Percentiles rank a stretch among this genome's conserved stretches.
These are phyloP conservation scores for Phytophthora megakarya DNA, from an alignment of 352 stramenopile species.

Conservation along the genomic window DNA sequence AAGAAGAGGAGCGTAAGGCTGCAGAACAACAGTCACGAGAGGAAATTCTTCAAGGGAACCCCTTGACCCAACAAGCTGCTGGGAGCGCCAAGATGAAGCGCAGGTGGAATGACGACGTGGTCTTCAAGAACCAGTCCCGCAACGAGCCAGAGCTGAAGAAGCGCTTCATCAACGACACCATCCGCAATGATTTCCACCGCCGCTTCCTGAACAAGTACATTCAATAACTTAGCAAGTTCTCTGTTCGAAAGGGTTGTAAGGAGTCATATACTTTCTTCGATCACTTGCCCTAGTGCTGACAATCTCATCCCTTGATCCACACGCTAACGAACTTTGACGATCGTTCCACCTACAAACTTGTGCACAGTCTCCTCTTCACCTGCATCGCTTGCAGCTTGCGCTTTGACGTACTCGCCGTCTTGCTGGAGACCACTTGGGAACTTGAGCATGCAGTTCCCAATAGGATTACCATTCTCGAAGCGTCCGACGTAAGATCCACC, in stretches of 20 bases:
- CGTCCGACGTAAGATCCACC: constrained; percentile 79
- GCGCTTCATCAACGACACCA: constrained; percentile 99
- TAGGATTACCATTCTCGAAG: constrained; percentile 88
- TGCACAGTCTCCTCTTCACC: constrained; percentile 59
- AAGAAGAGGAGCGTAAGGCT: constrained; percentile 81
- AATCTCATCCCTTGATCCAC: background rate
- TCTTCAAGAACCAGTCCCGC: constrained; percentile 99
- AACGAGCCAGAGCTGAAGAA: constrained; percentile 96
- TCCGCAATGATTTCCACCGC: constrained; percentile 99
- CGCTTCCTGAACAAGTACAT: constrained; percentile 98
- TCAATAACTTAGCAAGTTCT: constrained; percentile 46
- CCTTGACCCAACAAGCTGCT: constrained; percentile 65
- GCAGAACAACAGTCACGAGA: constrained; percentile 87
- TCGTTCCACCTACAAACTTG: constrained; percentile 74
- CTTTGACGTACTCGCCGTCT: constrained; percentile 83
- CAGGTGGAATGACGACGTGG: constrained; percentile 99
- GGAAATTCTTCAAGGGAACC: constrained; percentile 95
- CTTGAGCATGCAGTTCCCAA: constrained; percentile 87
- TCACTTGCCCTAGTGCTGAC: constrained; percentile 2
- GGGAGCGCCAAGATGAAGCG: constrained; percentile 89
- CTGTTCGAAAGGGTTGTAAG: background rate
- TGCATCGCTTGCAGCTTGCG: constrained; percentile 42
- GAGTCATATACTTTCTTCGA: constrained; percentile 32
- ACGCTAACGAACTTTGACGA: constrained; percentile 69
- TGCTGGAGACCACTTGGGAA: constrained; percentile 89